Percentiles rank a stretch among this genome's conserved stretches.
These are phyloP conservation scores for Moesziomyces sp. DNA, from an alignment of 1,284 basidiomycete genomes.

Conservation along the genomic window DNA sequence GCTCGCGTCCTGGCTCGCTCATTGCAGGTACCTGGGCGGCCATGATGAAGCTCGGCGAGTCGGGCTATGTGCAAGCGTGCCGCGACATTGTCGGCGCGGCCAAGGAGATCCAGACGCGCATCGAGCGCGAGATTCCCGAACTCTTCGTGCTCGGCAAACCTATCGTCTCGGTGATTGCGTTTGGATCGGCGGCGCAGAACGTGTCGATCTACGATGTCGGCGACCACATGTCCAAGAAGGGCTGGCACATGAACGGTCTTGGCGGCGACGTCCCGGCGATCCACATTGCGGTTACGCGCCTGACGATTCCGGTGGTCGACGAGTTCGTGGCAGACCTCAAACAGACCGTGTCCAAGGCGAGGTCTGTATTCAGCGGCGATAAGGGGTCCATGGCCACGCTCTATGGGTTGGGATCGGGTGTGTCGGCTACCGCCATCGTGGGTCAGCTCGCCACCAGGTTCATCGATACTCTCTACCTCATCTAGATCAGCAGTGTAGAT, in stretches of 20 bases:
- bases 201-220: conserved; percentile 84
- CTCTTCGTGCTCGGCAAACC: conserved; percentile 89
- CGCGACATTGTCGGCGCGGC: conserved; percentile 81
- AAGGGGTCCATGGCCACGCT: conserved; percentile 62
- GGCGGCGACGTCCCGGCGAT: conserved; percentile 79
- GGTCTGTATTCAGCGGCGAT: conserved; percentile 15
- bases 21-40: conserved; percentile 97
- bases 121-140: conserved; percentile 76
- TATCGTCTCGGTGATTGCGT: conserved; percentile 88
- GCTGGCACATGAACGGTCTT: conserved; percentile 87
- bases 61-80: conserved; percentile 93
- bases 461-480: conserved; percentile 60
- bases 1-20: conserved; percentile 82
- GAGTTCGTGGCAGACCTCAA: conserved; percentile 85
- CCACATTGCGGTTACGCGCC: conserved; percentile 90
- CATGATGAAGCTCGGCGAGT: conserved; percentile 88
- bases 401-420: conserved; percentile 83
- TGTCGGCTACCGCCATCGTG: conserved; percentile 86
- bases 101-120: conserved; percentile 76
- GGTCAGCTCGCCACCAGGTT: conserved; percentile 78
- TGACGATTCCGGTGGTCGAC: conserved; percentile 82
- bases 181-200: conserved; percentile 73
- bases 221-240: conserved; percentile 81
- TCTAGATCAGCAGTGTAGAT: conserved; percentile 4
- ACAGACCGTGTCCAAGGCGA: conserved; percentile 72